These are phyloP conservation scores for Boletus fagicola DNA, from an alignment of 768 basidiomycete species.

Conservation along the genomic window DNA sequence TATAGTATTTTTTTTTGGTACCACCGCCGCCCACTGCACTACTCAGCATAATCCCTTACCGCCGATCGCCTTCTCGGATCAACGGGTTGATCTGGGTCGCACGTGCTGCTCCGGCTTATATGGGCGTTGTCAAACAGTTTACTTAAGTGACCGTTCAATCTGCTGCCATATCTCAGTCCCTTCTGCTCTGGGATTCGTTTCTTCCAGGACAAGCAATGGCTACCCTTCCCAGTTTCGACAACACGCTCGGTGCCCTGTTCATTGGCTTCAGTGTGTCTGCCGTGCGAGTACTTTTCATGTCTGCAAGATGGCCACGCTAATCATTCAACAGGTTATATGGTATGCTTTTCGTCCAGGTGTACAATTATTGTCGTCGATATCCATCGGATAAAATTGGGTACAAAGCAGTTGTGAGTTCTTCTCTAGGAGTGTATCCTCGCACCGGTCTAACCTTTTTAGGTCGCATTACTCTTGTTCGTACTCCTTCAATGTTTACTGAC, in stretches of 20 bases:
- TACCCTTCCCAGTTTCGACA: conserved; percentile 30
- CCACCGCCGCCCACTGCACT: not conserved
- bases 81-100: not conserved
- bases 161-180: not conserved
- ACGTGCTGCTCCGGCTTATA: conserved; percentile 6
- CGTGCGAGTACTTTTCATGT: conserved; percentile 20
- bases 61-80: conserved; percentile 8
- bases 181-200: not conserved
- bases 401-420: conserved; percentile 48
- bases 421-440: not conserved
- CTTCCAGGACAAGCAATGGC: conserved; percentile 17
- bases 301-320: conserved; percentile 14
- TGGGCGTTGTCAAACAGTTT: not conserved
- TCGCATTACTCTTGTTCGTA: conserved; percentile 34
- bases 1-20: not conserved
- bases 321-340: conserved; percentile 45
- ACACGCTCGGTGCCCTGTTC: conserved; percentile 60
- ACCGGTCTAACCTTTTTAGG: conserved; percentile 22
- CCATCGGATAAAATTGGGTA: conserved; percentile 50
- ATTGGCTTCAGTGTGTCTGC: conserved; percentile 54
- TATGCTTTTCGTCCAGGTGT: conserved; percentile 52
- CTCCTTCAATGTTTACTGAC: not conserved
- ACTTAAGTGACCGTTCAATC: not conserved
- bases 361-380: conserved; percentile 54
- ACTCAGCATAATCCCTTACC: not conserved